Evolutionary conservation across 2,329 filamentous ascomycete species (phyloP).

Genomic region (Nemania serpens): DNA sequence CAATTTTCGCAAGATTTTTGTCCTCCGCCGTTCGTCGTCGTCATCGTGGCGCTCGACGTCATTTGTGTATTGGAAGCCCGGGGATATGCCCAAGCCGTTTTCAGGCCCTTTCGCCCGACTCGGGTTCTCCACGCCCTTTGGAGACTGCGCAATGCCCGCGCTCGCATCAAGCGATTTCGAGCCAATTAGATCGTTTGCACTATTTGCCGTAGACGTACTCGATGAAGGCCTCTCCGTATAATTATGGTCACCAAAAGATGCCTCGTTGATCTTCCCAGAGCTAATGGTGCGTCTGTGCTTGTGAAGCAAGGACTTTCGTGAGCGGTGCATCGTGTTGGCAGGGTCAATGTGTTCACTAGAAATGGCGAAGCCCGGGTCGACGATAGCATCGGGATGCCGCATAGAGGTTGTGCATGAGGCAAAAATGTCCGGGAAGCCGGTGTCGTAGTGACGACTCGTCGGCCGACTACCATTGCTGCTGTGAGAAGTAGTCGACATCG

Average conservation of each 20-base stretch:
- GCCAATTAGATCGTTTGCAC: constrained; percentile 30
- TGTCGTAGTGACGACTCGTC: constrained; percentile 40
- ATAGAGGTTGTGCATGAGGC: constrained; percentile 60
- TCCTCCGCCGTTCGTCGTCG: constrained; percentile 27
- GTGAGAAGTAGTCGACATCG: constrained; percentile 37
- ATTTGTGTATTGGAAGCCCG: constrained; percentile 28
- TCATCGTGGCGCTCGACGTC: constrained; percentile 23
- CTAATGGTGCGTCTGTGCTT: constrained; percentile 54
- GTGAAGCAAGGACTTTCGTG: constrained; percentile 51
- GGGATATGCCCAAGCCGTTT: constrained; percentile 16
- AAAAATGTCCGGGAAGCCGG: constrained; percentile 44
- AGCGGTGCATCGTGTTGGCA: constrained; percentile 47
- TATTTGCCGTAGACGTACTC: constrained; percentile 31
- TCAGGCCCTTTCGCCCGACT: constrained; percentile 26
- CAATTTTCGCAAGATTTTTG: constrained; percentile 35
- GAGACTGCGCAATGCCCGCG: constrained; percentile 26
- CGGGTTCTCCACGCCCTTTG: constrained; percentile 48
- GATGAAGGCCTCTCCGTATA: constrained; percentile 28
- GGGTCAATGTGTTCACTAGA: constrained; percentile 58
- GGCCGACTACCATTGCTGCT: constrained; percentile 36
- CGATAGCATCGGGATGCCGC: constrained; percentile 65
- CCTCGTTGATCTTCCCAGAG: constrained; percentile 51
- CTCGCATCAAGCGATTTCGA: constrained; percentile 26
- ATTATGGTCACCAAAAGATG: constrained; percentile 42
- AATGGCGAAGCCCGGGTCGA: constrained; percentile 61